Percentiles rank a stretch among this genome's conserved stretches.
Evolutionary conservation across 2,329 filamentous ascomycete genomes (phyloP).

Genomic region (Beauveria caledonica): DNA sequence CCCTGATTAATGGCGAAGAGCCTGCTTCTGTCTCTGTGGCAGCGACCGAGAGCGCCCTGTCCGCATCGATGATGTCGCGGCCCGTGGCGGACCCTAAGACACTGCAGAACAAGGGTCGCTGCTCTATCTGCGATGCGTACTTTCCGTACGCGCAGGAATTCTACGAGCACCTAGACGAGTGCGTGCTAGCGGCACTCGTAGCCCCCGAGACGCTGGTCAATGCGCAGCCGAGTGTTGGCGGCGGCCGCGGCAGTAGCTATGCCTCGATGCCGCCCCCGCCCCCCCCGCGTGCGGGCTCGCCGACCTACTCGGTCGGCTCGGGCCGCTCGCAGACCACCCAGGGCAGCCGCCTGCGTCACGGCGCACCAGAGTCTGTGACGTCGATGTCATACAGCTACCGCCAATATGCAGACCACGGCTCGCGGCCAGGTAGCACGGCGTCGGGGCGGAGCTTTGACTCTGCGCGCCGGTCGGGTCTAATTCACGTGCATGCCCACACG

Average conservation of each 20-base stretch:
- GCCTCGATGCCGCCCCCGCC: slow-evolving; percentile 7
- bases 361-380: background rate
- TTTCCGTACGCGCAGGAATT: slow-evolving; percentile 90
- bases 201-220: slow-evolving; percentile 21
- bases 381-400: slow-evolving; percentile 2
- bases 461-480: background rate
- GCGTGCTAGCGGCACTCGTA: slow-evolving; percentile 51
- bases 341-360: background rate
- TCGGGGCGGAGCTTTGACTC: slow-evolving; percentile 6
- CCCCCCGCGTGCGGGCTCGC: background rate
- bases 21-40: background rate
- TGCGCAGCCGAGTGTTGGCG: background rate
- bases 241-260: background rate
- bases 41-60: background rate
- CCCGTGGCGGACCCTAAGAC: slow-evolving; percentile 9
- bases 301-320: background rate
- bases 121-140: slow-evolving; percentile 74
- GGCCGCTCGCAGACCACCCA: background rate
- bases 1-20: background rate
- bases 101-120: slow-evolving; percentile 41
- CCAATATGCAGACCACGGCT: background rate
- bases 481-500: slow-evolving; percentile 9
- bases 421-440: background rate
- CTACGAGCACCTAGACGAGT: slow-evolving; percentile 84
- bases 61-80: background rate